Conservation (phyloP, 495 filamentous ascomycete genomes). For the Rostrohypoxylon terebratum region DNA sequence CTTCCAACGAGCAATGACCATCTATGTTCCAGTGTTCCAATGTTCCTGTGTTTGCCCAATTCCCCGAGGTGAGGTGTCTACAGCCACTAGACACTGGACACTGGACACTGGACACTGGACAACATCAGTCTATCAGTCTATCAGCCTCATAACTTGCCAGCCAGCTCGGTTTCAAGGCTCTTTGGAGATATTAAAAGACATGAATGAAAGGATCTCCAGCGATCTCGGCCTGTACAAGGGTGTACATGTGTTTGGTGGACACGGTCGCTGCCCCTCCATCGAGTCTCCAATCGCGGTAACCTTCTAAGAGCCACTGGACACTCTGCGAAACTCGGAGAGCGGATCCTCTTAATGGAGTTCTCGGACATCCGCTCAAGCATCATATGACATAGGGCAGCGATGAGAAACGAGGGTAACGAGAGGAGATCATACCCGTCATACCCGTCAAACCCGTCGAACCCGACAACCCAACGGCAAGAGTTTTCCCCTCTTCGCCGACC, state of each 20-base stretch:
- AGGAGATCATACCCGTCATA: conserved; percentile 2
- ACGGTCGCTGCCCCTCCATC: not conserved
- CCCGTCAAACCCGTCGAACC: not conserved
- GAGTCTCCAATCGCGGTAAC: conserved; percentile 1
- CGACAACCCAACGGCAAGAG: conserved; percentile 13
- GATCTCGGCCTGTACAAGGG: conserved; percentile 25
- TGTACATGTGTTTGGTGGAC: not conserved
- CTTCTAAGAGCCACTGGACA: not conserved
- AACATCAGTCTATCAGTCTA: not conserved
- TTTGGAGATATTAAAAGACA: conserved; percentile 1
- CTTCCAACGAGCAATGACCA: not conserved
- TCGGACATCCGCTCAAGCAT: not conserved
- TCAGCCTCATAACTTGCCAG: conserved; percentile 4
- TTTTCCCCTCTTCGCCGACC: conserved; percentile 16
- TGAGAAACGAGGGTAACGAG: conserved; percentile 8
- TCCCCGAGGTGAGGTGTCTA: not conserved
- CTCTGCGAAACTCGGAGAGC: conserved; percentile 35
- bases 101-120: not conserved
- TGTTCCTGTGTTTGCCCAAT: not conserved
- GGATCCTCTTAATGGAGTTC: not conserved
- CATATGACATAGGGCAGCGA: conserved; percentile 3
- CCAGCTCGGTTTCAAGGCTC: not conserved
- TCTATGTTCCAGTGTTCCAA: too few relatives aligned
- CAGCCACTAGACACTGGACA: not conserved
- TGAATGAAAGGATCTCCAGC: conserved; percentile 18